Percentiles rank a stretch among this genome's conserved stretches.
phyloP scores from a whole-genome alignment of 352 stramenopile genomes.

The Phytophthora aleatoria region DNA sequence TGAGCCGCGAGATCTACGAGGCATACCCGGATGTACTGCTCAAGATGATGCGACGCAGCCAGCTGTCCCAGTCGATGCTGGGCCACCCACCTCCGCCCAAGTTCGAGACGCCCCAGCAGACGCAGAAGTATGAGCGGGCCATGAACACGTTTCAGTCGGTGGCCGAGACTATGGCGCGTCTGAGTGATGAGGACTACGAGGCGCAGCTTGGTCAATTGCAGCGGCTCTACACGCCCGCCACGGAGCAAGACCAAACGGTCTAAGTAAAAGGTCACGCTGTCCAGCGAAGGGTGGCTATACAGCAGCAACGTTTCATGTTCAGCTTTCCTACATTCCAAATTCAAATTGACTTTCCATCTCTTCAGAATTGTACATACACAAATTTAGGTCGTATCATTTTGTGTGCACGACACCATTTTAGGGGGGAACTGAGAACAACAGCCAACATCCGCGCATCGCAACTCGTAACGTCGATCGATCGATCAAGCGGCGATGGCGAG shows the following conservation, averaged over 20 bases:
- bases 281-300: constrained; percentile 1
- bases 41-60: constrained; percentile 84
- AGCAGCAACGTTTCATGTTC: constrained; percentile 20
- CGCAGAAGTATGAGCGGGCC: constrained; percentile 82
- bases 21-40: constrained; percentile 84
- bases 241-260: constrained; percentile 64
- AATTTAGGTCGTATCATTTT: not conserved
- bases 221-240: constrained; percentile 70
- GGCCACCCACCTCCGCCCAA: constrained; percentile 72
- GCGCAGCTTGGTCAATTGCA: constrained; percentile 73
- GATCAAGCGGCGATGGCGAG: constrained; percentile 44
- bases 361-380: not conserved
- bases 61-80: constrained; percentile 65
- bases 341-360: not conserved
- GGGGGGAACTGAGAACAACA: constrained; percentile 42
- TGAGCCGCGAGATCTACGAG: constrained; percentile 87
- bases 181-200: constrained; percentile 78
- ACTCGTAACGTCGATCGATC: constrained; percentile 14
- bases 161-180: constrained; percentile 74
- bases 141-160: constrained; percentile 67
- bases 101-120: constrained; percentile 74
- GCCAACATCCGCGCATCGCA: constrained; percentile 25
- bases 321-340: constrained; percentile 10
- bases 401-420: constrained; percentile 4
- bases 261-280: constrained; percentile 34